Evolutionary conservation across 2,329 filamentous ascomycete species (phyloP), one percentile per base, ranked within the genome.

Genomic region (Talaromyces sp.): DNA sequence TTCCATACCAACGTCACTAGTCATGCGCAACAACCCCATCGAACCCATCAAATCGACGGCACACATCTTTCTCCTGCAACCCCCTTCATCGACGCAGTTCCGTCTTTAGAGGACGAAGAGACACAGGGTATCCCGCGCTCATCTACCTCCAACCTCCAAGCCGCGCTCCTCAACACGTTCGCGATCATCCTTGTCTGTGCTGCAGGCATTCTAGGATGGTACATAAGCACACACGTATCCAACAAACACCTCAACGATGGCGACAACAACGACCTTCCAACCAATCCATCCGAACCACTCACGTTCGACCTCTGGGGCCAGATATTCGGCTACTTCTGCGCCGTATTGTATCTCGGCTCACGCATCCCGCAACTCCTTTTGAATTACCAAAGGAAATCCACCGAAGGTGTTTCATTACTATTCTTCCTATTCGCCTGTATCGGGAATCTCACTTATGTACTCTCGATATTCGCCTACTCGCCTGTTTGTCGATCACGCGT

Each of bases 361-460:
- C 90, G 95, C 9, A 79, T 98, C 7, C 95, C 95, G 0, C 95
- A 99, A 80, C 84, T 99, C 1, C 83, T 97, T 8, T 86, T 98
- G 62, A 99, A 98, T 78, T 96, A 92, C 81, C 87, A 91, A 22
- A 89, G 95, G 68, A 96, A 96, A 80, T 93, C 90, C 50, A 97
- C 93, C 0, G 93, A 98, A 64, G 95, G 95, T 3, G 89, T 99
- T 22, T 94, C 91, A 69, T 88, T 97, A 80, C 85, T 98, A 11
- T 99, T 98, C 80, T 98, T 98, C 81, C 83, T 98, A 24, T 98
- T 99, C 75, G 95, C 95, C 4, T 98, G 94, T 74, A 87, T 98
- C 6, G 95, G 95, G 2, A 99, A 99, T 76, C 78, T 97, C 69
- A 97, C 93, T 0, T 98, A 96, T 73, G 93, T 97, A 19, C 81